These are phyloP conservation scores for Leishmania turanica DNA, from an alignment of 208 protist genomes.

Conservation along the genomic window DNA sequence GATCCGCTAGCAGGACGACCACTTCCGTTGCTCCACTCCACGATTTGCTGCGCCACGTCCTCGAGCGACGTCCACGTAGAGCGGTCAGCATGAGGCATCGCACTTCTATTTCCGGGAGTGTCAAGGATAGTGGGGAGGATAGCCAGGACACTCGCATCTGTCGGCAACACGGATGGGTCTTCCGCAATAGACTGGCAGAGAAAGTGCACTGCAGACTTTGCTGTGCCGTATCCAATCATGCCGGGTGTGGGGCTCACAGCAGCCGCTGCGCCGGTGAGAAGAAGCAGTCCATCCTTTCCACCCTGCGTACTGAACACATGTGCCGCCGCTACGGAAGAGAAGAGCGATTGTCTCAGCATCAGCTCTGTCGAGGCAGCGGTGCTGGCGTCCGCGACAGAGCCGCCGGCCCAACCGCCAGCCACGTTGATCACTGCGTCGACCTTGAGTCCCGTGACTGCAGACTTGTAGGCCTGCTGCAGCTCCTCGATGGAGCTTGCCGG, in stretches of 20 bases:
- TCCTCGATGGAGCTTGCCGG: conserved; percentile 35
- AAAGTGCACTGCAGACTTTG: conserved; percentile 88
- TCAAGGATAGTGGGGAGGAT: conserved; percentile 78
- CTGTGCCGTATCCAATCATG: conserved; percentile 88
- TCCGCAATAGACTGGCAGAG: conserved; percentile 59
- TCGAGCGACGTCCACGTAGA: conserved; percentile 58
- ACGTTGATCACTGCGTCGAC: conserved; percentile 83
- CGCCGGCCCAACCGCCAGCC: conserved; percentile 75
- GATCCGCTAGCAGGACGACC: conserved; percentile 41
- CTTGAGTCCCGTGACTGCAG: conserved; percentile 16
- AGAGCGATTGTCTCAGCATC: conserved; percentile 80
- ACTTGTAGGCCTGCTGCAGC: conserved; percentile 31
- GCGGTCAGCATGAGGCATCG: conserved; percentile 65
- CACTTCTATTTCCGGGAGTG: conserved; percentile 62
- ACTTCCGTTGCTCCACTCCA: conserved; percentile 45
- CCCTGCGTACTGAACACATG: conserved; percentile 59
- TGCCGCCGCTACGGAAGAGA: conserved; percentile 64
- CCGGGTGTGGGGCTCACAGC: conserved; percentile 41
- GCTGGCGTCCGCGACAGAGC: conserved; percentile 32
- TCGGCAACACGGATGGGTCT: conserved; percentile 41
- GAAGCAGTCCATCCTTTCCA: conserved; percentile 41
- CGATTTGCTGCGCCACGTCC: conserved; percentile 36
- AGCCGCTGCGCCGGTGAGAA: conserved; percentile 55
- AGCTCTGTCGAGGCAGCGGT: conserved; percentile 47
- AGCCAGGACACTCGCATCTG: conserved; percentile 44